Conservation (phyloP, 352 stramenopile species). For the Globisporangium viniferum region DNA sequence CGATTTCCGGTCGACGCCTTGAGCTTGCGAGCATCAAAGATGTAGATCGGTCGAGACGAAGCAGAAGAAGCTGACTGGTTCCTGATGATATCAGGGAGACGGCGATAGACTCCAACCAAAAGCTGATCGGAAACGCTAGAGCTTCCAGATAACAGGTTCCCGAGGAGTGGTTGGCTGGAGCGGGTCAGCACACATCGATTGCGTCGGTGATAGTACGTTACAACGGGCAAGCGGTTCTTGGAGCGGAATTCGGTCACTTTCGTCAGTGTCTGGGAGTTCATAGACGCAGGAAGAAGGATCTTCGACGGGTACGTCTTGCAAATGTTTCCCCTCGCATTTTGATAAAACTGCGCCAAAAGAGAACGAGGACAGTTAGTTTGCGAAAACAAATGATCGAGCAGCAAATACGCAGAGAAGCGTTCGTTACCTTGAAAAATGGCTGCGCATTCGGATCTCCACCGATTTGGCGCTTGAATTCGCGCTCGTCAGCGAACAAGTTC, state of each 20-base stretch:
- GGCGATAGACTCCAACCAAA: slow-evolving; percentile 66
- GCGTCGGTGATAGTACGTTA: slow-evolving; percentile 81
- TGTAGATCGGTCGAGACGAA: slow-evolving; percentile 78
- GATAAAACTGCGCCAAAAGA: slow-evolving; percentile 48
- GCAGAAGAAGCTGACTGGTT: slow-evolving; percentile 61
- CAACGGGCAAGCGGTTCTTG: slow-evolving; percentile 83
- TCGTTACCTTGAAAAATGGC: slow-evolving; percentile 64
- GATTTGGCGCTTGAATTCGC: slow-evolving; percentile 80
- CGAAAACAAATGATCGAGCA: slow-evolving; percentile 1
- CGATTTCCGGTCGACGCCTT: slow-evolving; percentile 89
- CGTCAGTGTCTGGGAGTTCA: slow-evolving; percentile 58
- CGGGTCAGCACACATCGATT: slow-evolving; percentile 81
- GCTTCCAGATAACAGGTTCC: slow-evolving; percentile 63
- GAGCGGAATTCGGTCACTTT: slow-evolving; percentile 82
- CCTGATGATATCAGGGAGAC: slow-evolving; percentile 78
- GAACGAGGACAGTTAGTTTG: background rate
- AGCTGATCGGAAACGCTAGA: slow-evolving; percentile 79
- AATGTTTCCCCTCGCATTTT: slow-evolving; percentile 76
- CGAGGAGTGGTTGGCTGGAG: slow-evolving; percentile 78
- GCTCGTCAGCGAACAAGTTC: slow-evolving; percentile 71
- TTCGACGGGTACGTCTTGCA: slow-evolving; percentile 83
- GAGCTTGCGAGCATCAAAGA: slow-evolving; percentile 89
- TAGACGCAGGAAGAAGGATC: slow-evolving; percentile 67
- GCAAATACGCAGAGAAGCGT: background rate
- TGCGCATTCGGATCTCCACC: slow-evolving; percentile 48